A percentile compares a stretch with the other conserved stretches of the same genome.
Conservation (phyloP, 2,329 filamentous ascomycete genomes). For the Colletotrichum lupini region DNA sequence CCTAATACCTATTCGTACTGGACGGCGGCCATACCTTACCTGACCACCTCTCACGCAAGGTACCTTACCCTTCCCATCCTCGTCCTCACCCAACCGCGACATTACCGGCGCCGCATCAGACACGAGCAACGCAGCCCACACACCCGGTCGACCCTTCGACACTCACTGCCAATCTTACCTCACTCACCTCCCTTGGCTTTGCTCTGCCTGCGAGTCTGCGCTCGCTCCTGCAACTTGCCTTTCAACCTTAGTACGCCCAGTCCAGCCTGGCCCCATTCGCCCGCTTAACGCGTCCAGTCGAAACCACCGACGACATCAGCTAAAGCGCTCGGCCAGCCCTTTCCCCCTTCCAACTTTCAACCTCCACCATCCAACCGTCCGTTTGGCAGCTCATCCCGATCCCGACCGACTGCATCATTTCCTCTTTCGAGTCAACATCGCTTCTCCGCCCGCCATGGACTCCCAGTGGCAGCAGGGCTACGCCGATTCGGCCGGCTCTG, state of each 20-base stretch:
- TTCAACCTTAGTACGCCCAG: conserved; percentile 25
- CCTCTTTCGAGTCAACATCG: conserved; percentile 28
- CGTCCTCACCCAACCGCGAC: not conserved
- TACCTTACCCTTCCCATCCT: not conserved
- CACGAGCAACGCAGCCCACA: conserved; percentile 6
- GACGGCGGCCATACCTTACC: not conserved
- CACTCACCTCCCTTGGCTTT: conserved; percentile 4
- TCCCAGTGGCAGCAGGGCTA: conserved; percentile 69
- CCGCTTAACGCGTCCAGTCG: conserved; percentile 36
- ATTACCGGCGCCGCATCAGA: conserved; percentile 13
- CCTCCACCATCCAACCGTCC: conserved; percentile 23
- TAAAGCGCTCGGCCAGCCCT: conserved; percentile 26
- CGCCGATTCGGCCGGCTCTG: conserved; percentile 70
- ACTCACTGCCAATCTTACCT: not conserved
- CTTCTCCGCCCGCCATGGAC: conserved; percentile 56
- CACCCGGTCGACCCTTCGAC: not conserved
- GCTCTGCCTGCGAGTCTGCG: conserved; percentile 6
- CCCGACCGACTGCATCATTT: conserved; percentile 15
- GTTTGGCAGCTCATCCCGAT: conserved; percentile 13
- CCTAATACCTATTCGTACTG: not conserved
- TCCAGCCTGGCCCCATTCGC: conserved; percentile 30
- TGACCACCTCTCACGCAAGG: not conserved
- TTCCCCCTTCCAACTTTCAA: conserved; percentile 31
- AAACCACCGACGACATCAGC: conserved; percentile 34
- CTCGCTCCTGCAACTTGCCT: conserved; percentile 11